These are phyloP conservation scores for Rhodotorula sp. DNA, from an alignment of 1,284 basidiomycete species.

Conservation along the genomic window DNA sequence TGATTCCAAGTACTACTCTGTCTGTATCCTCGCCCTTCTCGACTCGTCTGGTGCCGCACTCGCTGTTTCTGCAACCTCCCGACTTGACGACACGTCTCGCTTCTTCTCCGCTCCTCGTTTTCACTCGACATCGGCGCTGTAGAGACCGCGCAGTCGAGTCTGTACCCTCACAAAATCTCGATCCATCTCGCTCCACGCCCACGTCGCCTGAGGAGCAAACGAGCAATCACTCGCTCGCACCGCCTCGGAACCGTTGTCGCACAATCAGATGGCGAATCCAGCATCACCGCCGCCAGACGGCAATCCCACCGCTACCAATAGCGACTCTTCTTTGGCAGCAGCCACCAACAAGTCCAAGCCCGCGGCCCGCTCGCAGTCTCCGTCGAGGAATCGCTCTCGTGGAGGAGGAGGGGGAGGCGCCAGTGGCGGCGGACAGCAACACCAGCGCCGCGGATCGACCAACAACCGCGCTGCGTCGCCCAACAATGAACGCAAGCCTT, in stretches of 20 bases:
- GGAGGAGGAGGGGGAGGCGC: background rate
- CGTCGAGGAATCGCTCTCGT: background rate
- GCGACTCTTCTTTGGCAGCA: background rate
- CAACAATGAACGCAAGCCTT: background rate
- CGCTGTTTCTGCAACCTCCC: no score
- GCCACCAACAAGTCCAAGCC: background rate
- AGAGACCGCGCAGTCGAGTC: no score
- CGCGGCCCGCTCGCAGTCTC: background rate
- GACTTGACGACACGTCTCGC: no score
- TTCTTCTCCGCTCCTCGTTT: no score
- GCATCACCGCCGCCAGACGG: background rate
- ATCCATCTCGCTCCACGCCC: no score
- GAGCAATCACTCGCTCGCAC: background rate
- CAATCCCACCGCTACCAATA: background rate
- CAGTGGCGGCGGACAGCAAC: background rate
- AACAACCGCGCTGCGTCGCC: background rate
- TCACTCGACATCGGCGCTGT: no score
- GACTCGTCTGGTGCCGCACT: no score
- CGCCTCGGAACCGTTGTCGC: background rate
- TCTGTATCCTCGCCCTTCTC: no score
- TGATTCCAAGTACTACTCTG: background rate
- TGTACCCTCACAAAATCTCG: no score
- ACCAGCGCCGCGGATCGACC: background rate
- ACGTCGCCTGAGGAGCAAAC: background rate
- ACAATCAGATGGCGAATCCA: background rate